Base-by-base conservation (phyloP, 805 yeast species). In the Kazachstania kunashirensis region DNA sequence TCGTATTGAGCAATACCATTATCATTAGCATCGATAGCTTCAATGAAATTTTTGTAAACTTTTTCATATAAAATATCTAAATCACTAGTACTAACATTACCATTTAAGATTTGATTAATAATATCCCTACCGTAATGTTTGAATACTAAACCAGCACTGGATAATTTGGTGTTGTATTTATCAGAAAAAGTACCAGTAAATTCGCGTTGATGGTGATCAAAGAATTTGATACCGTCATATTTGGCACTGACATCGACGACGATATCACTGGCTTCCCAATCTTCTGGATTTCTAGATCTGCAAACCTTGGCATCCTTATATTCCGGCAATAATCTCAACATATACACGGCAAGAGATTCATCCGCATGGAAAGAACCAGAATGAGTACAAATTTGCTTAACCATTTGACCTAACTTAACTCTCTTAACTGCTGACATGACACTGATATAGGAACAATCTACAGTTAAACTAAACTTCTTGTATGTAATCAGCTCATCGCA, bases 351-450 rank as follows among this genome's bases (percentile, higher is more conserved):
- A 35, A 92, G 70, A 9, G 95, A 78, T 60, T 92, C 98, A 59
- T 92, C 98, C 9, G 97, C 97, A 56, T 92, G 98, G 69, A 92
- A 92, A 0, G 86, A 72, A 6, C 98, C 98, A 33, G 88, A 80
- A 52, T 83, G 94, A 10, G 95, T 88, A 54, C 95, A 89, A 39
- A 88, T 83, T 52, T 74, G 76, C 37, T 56, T 58, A 24, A 40
- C 52, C 53, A 50, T 49, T 25, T 12, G 30, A 21, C 40, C 40
- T 24, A 52, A 29, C 37, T 50, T 53, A 15, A 44, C 39, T 34
- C 41, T 43, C 43, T 53, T 50, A 15, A 27, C 31, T 12, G 9
- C 31, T 25, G 33, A 23, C 39, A 36, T 34, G 20, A n/a, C n/a
- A n/a, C n/a, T n/a, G n/a, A n/a, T n/a, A n/a, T n/a, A n/a, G n/a